Conservation (phyloP, 306 rosid genomes). For the Rosa rugosa region DNA sequence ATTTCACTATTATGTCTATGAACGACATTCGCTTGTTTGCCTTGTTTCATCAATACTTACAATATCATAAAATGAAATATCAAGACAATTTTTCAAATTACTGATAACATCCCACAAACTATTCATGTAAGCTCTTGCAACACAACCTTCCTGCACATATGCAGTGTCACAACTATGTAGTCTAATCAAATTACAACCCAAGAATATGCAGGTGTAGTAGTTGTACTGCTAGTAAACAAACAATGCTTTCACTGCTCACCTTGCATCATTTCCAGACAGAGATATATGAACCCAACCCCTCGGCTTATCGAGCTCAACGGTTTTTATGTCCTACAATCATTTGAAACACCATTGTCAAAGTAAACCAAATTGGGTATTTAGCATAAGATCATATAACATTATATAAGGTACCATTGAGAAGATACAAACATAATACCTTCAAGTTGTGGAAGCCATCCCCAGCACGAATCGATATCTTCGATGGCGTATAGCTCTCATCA, state of each 20-base stretch:
- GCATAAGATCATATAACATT: background rate
- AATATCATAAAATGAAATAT: background rate
- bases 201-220: background rate
- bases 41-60: background rate
- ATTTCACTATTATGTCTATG: background rate
- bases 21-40: background rate
- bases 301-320: conserved; percentile 83
- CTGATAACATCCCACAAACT: background rate
- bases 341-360: conserved; percentile 17
- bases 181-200: background rate
- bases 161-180: background rate
- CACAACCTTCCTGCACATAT: background rate
- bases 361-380: conserved; percentile 11
- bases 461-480: conserved; percentile 77
- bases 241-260: conserved; percentile 39
- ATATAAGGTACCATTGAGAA: too few species aligned
- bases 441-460: conserved; percentile 95
- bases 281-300: conserved; percentile 88
- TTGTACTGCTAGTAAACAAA: background rate
- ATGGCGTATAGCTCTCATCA: conserved; percentile 93
- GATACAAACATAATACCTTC: conserved; percentile 46
- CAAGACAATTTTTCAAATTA: background rate
- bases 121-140: background rate
- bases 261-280: conserved; percentile 79
- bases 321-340: conserved; percentile 73